Evolutionary conservation across 192 early-diverging fungal species (phyloP), one percentile per base, ranked within the genome.

Genomic region (Entomortierella lignicola): DNA sequence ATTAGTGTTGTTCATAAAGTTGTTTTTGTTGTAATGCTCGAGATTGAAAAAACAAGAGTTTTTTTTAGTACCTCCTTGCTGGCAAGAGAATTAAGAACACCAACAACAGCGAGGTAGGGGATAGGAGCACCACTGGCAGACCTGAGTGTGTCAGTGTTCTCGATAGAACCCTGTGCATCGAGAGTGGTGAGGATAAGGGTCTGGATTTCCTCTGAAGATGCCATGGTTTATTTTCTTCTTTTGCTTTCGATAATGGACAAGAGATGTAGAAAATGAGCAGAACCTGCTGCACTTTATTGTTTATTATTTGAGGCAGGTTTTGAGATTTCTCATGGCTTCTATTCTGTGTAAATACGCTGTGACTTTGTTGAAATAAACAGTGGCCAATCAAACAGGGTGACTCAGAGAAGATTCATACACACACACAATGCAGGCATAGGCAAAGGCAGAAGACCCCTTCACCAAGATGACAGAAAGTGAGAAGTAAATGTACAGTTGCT

Each of bases 31-130:
- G 41, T n/a, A 18, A 8, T n/a, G 8, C 12, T 20, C 8, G 41
- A 61, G 41, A 23, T 4, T 5, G 34, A 37, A 37, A 7, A 37
- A 37, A 10, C 34, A 37, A 37, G 4, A 37, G 34, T n/a, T n/a
- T n/a, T n/a, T n/a, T n/a, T n/a, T 10, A 42, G 4, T 90, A 98
- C 94, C 83, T 97, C 94, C 80, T 94, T 91, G 80, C 88, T 90
- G 69, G 89, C 87, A 44, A 98, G 88, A 54, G 85, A 89, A 82
- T 96, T 97, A 54, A 98, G 85, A 13, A 93, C 93, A 61, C 94
- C 95, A 34, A 96, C 85, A 37, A 97, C 67, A 21, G 83, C 80
- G 8, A 89, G 82, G 80, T 93, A 90, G 61, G 92, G 89, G 73
- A 92, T 85, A 23, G 86, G 47, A 2, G 85, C 59, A 41, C 88